Percentiles rank a stretch among this genome's conserved stretches.
Evolutionary conservation across 352 stramenopile species (phyloP).

Genomic region (Phytophthora brassicae): DNA sequence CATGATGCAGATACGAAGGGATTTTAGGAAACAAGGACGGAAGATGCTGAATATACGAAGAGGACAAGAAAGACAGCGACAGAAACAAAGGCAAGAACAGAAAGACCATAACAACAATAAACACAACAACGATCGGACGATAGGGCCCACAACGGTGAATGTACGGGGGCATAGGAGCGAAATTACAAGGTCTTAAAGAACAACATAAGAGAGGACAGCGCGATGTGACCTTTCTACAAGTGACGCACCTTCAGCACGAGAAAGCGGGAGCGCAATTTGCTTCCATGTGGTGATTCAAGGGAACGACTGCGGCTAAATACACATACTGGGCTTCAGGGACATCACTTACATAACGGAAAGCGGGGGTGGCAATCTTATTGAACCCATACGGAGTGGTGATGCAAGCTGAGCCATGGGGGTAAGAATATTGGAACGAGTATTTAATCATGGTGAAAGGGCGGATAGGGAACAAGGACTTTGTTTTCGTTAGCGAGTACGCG

Average conservation of each 20-base stretch:
- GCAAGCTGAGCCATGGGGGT: neutral
- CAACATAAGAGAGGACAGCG: too few species aligned
- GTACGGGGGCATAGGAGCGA: too few species aligned
- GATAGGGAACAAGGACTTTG: neutral
- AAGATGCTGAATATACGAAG: too few species aligned
- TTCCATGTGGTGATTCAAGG: slow-evolving; percentile 3
- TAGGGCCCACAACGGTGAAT: too few species aligned
- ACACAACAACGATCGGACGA: too few species aligned
- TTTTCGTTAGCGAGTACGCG: slow-evolving; percentile 8
- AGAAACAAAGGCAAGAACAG: too few species aligned
- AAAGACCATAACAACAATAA: too few species aligned
- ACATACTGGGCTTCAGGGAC: slow-evolving; percentile 1
- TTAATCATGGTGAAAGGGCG: neutral
- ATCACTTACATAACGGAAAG: neutral
- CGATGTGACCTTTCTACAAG: slow-evolving; percentile 4
- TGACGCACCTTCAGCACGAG: slow-evolving; percentile 5
- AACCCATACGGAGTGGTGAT: slow-evolving; percentile 1
- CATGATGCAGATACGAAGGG: too few species aligned
- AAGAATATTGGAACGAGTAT: neutral
- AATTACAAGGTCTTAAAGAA: too few species aligned
- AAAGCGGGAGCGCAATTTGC: neutral
- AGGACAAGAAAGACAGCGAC: too few species aligned
- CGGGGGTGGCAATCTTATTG: slow-evolving; percentile 2
- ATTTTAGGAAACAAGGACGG: too few species aligned
- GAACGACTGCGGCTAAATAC: neutral